Evolutionary conservation across 2,329 filamentous ascomycete species (phyloP), one percentile per base, ranked within the genome.

Genomic region (Elsinoe necatrix): DNA sequence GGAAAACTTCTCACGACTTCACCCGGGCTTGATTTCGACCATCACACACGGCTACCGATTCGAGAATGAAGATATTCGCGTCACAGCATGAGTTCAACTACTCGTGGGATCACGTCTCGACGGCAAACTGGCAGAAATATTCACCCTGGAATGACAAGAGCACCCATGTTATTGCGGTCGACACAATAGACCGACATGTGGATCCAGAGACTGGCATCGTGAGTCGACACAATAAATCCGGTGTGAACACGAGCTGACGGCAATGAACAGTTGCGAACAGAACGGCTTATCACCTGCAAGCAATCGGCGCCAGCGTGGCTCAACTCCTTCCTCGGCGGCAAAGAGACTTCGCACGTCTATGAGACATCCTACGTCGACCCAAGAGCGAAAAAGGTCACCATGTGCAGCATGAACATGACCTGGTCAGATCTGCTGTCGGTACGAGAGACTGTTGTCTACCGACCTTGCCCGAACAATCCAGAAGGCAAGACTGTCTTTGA

Each of bases 91-190:
- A 89, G 60, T 98, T 95, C 75, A 81, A 95, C 76, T 98, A 98
- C 79, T 95, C 92, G 45, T 98, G 93, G 93, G 89, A 95, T 68
- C 92, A 97, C 73, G 93, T 98, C 34, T 95, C 90, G 23, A 90
- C 89, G 12, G 90, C 88, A 70, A 98, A 98, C 80, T 98, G 93
- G 93, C 86, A 85, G 65, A 98, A 98, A 73, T 98, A 98, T 75
- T 95, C 89, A 67, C 92, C 92, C 18, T 97, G 93, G 92, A 98
- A 98, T 77, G 87, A 96, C 72, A 93, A 95, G 75, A 91, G 88
- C n/a, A 89, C 90, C 39, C 93, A 98, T 73, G 93, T 98, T 63
- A 84, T 95, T 63, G 91, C 89, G 63, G 93, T 97, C 67, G 93
- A 98, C 75, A 97, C 92, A 12, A 74, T 98, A 65, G 86, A 84